A percentile compares a stretch with the other conserved stretches of the same genome.
Evolutionary conservation across 768 basidiomycete genomes (phyloP).

Genomic region (Lanmaoa rubissima): DNA sequence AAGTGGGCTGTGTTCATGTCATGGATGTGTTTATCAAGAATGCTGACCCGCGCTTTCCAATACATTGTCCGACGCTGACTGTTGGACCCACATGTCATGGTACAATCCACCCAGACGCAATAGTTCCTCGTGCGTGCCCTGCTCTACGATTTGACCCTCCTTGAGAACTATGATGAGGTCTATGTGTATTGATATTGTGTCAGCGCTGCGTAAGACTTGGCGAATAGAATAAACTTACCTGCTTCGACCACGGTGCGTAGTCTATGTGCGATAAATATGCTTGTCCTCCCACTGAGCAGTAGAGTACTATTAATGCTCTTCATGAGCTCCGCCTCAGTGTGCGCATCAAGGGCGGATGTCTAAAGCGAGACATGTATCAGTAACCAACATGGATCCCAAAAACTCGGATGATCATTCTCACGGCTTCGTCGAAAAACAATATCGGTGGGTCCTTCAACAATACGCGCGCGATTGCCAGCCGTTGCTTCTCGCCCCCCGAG

Average conservation of each 20-base stretch:
- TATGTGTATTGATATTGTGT: conserved; percentile 23
- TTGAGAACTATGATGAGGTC: conserved; percentile 93
- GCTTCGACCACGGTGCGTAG: conserved; percentile 88
- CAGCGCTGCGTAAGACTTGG: neutral
- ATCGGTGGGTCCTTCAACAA: conserved; percentile 94
- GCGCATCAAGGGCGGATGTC: conserved; percentile 95
- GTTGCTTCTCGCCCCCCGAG: conserved; percentile 97
- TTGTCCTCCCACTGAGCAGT: conserved; percentile 77
- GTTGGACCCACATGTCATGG: conserved; percentile 79
- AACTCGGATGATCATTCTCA: conserved; percentile 39
- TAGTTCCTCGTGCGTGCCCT: conserved; percentile 90
- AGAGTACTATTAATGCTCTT: conserved; percentile 83
- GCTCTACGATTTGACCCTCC: conserved; percentile 88
- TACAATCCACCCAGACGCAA: conserved; percentile 71
- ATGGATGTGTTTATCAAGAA: neutral
- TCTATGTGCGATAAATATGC: conserved; percentile 95
- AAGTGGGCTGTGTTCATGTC: neutral
- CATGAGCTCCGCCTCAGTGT: conserved; percentile 95
- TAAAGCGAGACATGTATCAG: conserved; percentile 28
- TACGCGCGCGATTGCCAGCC: conserved; percentile 90
- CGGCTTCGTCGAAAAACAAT: conserved; percentile 97
- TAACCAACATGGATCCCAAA: neutral
- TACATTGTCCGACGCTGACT: conserved; percentile 44
- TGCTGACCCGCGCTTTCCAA: conserved; percentile 15
- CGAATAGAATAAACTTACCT: conserved; percentile 44